phyloP scores from a whole-genome alignment of 805 yeast genomes.

The Barnettozyma populi region DNA sequence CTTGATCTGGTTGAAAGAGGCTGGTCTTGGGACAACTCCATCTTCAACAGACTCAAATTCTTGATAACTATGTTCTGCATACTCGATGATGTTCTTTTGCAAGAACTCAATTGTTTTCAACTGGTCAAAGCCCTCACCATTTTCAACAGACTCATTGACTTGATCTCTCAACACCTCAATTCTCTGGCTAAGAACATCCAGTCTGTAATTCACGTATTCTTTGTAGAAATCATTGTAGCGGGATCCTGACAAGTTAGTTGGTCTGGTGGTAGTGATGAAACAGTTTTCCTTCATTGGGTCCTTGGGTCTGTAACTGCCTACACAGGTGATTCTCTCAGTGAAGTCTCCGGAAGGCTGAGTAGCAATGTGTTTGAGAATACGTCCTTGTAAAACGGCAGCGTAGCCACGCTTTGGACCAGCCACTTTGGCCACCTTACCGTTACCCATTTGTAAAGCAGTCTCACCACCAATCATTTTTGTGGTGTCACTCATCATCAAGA shows the following conservation, averaged over 20 bases:
- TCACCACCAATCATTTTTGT: conserved; percentile 57
- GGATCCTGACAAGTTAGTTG: conserved; percentile 32
- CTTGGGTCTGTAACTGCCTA: conserved; percentile 38
- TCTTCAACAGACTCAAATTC: conserved; percentile 32
- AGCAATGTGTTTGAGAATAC: conserved; percentile 41
- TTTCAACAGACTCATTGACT: conserved; percentile 19
- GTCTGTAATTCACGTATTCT: conserved; percentile 35
- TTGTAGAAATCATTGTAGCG: conserved; percentile 35
- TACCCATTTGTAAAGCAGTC: conserved; percentile 40
- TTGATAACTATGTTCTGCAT: conserved; percentile 29
- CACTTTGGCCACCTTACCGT: conserved; percentile 22
- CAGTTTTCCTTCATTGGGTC: conserved; percentile 34
- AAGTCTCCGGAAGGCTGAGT: conserved; percentile 35
- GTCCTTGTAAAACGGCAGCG: conserved; percentile 45
- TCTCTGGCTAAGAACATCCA: conserved; percentile 31
- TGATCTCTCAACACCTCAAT: conserved; percentile 24
- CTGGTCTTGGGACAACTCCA: conserved; percentile 23
- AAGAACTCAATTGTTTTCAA: conserved; percentile 29
- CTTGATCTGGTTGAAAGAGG: conserved; percentile 15
- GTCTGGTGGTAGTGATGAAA: conserved; percentile 38
- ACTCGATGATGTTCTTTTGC: conserved; percentile 23
- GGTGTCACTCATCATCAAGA: conserved; percentile 57
- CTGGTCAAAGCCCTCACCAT: conserved; percentile 33
- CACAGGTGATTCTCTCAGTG: conserved; percentile 38
- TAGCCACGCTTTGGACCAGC: conserved; percentile 43